Conservation (phyloP, 1,284 basidiomycete genomes). For the Naganishia liquefaciens region DNA sequence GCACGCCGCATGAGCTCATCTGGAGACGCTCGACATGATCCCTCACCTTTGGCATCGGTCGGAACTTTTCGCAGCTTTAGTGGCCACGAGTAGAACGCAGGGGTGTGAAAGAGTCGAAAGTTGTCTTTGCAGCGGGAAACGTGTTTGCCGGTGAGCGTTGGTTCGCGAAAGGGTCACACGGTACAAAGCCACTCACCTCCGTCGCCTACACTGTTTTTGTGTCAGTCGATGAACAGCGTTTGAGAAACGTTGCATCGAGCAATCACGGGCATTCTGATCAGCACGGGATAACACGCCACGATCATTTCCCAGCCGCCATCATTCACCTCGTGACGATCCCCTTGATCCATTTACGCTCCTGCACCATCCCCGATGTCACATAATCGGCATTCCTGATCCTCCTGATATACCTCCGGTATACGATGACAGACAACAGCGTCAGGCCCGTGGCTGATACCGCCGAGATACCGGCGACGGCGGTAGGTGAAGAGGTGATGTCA, state of each 20-base stretch:
- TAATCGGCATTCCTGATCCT: conserved; percentile 65
- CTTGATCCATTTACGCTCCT: conserved; percentile 64
- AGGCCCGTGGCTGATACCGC: conserved; percentile 48
- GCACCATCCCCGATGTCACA: conserved; percentile 63
- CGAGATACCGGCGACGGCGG: conserved; percentile 41
- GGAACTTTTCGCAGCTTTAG: conserved; percentile 70
- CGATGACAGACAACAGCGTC: conserved; percentile 52
- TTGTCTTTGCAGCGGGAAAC: conserved; percentile 54
- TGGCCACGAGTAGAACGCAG: conserved; percentile 70
- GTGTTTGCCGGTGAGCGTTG: too few relatives aligned
- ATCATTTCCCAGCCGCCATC: neutral
- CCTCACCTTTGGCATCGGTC: conserved; percentile 61
- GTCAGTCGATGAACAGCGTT: neutral
- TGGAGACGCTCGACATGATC: neutral
- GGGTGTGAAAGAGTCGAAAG: conserved; percentile 73
- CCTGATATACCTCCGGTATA: conserved; percentile 63
- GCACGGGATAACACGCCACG: neutral
- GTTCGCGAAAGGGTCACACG: neutral
- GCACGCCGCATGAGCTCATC: neutral
- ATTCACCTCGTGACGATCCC: conserved; percentile 72
- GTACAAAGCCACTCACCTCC: conserved; percentile 45
- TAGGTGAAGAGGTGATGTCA: conserved; percentile 22
- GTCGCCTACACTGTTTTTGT: conserved; percentile 68
- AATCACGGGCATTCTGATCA: conserved; percentile 2
- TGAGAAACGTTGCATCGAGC: conserved; percentile 14